Percentiles rank a stretch among this genome's conserved stretches.
These are phyloP conservation scores for Secale cereale DNA, from an alignment of 176 grass and related monocot species.

Conservation along the genomic window DNA sequence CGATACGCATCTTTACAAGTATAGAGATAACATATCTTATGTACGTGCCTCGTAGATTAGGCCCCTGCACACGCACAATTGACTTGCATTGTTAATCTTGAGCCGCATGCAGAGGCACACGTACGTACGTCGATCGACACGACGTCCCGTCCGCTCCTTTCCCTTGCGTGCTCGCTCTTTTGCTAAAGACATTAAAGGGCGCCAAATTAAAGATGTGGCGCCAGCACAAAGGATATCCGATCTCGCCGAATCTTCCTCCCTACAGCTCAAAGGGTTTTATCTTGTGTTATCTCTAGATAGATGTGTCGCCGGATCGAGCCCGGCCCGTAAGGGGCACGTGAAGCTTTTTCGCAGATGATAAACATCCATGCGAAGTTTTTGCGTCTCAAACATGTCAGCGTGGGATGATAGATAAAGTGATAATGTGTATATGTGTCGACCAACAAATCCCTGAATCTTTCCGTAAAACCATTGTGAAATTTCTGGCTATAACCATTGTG, in stretches of 20 bases:
- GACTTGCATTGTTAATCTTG: slow-evolving; percentile 16
- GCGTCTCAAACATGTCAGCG: background rate
- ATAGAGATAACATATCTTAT: background rate
- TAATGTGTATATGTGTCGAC: background rate
- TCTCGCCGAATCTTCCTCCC: slow-evolving; percentile 6
- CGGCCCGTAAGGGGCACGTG: background rate
- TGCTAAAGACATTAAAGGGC: slow-evolving; percentile 16
- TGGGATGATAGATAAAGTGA: background rate
- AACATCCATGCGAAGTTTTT: background rate
- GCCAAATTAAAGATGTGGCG: slow-evolving; percentile 27
- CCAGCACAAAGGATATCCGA: slow-evolving; percentile 17
- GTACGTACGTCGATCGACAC: background rate
- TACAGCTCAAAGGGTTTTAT: background rate
- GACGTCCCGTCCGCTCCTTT: slow-evolving; percentile 22
- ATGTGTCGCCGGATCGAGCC: background rate
- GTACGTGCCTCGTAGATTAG: background rate
- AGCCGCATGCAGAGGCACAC: background rate
- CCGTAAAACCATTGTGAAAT: no score
- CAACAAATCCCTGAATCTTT: background rate
- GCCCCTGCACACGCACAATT: background rate
- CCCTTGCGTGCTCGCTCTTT: slow-evolving; percentile 12
- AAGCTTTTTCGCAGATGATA: background rate
- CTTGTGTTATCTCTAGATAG: background rate
- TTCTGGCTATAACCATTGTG: no score
- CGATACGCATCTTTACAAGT: background rate